A percentile compares a stretch with the other conserved stretches of the same genome.
Evolutionary conservation across 2,329 filamentous ascomycete genomes (phyloP).

Genomic region (Penicillium vulpinum): DNA sequence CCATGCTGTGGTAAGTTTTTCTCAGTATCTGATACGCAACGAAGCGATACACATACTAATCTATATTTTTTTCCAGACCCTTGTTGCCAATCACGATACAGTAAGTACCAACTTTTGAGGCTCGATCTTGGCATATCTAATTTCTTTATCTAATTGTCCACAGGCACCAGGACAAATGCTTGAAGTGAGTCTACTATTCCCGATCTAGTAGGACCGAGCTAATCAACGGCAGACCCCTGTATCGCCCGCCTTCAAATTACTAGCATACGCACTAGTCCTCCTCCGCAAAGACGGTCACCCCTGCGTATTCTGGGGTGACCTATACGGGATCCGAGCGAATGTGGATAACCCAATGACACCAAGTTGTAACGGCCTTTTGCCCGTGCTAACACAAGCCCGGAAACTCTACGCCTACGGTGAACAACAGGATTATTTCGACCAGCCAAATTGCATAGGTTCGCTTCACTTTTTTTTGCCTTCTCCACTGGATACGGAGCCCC

Average conservation of each 20-base stretch:
- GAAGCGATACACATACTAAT: not conserved
- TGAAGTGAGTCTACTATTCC: conserved; percentile 41
- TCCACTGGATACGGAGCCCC: not conserved
- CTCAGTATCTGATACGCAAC: not conserved
- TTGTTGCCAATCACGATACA: conserved; percentile 26
- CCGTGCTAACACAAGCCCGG: conserved; percentile 61
- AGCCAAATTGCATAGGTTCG: conserved; percentile 60
- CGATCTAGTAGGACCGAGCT: not conserved
- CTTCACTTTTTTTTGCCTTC: conserved; percentile 3
- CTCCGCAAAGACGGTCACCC: conserved; percentile 64
- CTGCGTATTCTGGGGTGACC: conserved; percentile 69
- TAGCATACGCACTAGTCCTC: conserved; percentile 71
- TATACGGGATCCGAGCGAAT: conserved; percentile 61
- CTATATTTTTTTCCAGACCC: conserved; percentile 19
- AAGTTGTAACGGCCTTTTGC: conserved; percentile 56
- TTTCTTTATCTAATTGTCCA: conserved; percentile 3
- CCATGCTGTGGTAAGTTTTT: conserved; percentile 45
- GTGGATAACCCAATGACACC: conserved; percentile 53
- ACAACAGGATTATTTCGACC: conserved; percentile 65
- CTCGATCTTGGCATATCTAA: not conserved
- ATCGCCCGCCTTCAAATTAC: conserved; percentile 66
- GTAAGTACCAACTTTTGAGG: conserved; percentile 12
- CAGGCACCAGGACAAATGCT: conserved; percentile 64
- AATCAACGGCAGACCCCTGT: conserved; percentile 53
- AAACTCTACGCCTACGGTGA: conserved; percentile 67